These are phyloP conservation scores for Coprinellus micaceus DNA, from an alignment of 768 basidiomycete species.

Conservation along the genomic window DNA sequence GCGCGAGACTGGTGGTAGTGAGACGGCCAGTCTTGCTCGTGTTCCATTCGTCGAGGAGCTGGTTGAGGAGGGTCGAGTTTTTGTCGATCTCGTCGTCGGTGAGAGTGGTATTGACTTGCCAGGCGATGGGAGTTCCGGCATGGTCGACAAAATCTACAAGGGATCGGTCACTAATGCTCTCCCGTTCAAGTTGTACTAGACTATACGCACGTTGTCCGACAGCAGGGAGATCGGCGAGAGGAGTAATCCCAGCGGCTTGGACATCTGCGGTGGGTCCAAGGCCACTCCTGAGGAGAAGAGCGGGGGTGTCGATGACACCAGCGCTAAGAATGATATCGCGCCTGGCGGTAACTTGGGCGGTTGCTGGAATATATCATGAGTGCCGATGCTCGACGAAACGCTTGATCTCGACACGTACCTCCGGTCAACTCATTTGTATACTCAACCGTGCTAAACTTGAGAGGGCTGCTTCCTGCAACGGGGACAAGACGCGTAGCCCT, in stretches of 20 bases:
- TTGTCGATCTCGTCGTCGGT: slow-evolving; percentile 4
- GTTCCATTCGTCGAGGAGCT: slow-evolving; percentile 17
- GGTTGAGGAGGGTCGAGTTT: neutral
- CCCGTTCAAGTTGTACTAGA: neutral
- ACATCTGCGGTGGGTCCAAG: slow-evolving; percentile 28
- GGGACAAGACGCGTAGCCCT: slow-evolving; percentile 25
- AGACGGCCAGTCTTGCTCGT: slow-evolving; percentile 19
- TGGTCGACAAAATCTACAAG: slow-evolving; percentile 28
- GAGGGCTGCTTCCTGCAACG: slow-evolving; percentile 10
- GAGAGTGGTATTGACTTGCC: neutral
- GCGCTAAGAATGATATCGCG: slow-evolving; percentile 37
- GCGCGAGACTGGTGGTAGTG: slow-evolving; percentile 14
- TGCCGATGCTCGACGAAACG: too few relatives aligned
- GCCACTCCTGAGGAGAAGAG: slow-evolving; percentile 29
- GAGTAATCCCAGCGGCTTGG: slow-evolving; percentile 17
- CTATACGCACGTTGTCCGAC: slow-evolving; percentile 28
- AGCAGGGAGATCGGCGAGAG: slow-evolving; percentile 28
- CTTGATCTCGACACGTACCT: neutral
- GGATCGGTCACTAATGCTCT: too few relatives aligned
- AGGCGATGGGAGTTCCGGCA: neutral
- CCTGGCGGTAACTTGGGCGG: slow-evolving; percentile 16
- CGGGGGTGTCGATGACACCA: slow-evolving; percentile 32
- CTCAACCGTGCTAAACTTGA: slow-evolving; percentile 20
- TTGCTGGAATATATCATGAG: neutral
- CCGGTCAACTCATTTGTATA: slow-evolving; percentile 13